phyloP scores from a whole-genome alignment of 75 land plant genomes.

The Selaginella tamariscina region DNA sequence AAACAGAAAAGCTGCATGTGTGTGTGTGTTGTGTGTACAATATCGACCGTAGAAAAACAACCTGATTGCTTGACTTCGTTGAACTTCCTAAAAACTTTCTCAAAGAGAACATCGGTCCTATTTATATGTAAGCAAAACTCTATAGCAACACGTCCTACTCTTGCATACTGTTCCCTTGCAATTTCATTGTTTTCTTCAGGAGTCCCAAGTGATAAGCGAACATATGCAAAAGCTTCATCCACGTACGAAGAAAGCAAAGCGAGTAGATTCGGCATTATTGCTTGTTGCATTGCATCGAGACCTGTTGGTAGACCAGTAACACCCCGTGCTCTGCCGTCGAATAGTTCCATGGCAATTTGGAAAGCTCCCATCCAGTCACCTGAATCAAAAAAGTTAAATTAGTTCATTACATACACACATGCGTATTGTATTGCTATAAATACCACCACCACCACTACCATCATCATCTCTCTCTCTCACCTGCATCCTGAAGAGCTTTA shows the following conservation, averaged over 20 bases:
- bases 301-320: conserved; percentile 87
- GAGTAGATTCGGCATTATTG: conserved; percentile 69
- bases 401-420: too few species aligned
- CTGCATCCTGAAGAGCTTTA: conserved; percentile 80
- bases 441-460: too few species aligned
- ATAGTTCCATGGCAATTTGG: conserved; percentile 87
- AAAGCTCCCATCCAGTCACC: conserved; percentile 99
- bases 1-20: background rate
- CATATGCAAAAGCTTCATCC: conserved; percentile 91
- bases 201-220: conserved; percentile 62
- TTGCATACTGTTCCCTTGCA: conserved; percentile 80
- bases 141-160: conserved; percentile 98
- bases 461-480: too few species aligned
- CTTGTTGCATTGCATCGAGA: conserved; percentile 49
- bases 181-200: conserved; percentile 17
- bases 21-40: too few species aligned
- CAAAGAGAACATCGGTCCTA: conserved; percentile 77
- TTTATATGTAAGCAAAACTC: conserved; percentile 90
- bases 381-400: too few species aligned
- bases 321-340: conserved; percentile 88
- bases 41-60: conserved; percentile 11
- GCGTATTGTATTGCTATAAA: too few species aligned
- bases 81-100: conserved; percentile 71
- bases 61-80: conserved; percentile 68
- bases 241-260: conserved; percentile 76